A percentile compares a stretch with the other conserved stretches of the same genome.
Conservation (phyloP, 805 yeast genomes). For the Ogataea methanolica region DNA sequence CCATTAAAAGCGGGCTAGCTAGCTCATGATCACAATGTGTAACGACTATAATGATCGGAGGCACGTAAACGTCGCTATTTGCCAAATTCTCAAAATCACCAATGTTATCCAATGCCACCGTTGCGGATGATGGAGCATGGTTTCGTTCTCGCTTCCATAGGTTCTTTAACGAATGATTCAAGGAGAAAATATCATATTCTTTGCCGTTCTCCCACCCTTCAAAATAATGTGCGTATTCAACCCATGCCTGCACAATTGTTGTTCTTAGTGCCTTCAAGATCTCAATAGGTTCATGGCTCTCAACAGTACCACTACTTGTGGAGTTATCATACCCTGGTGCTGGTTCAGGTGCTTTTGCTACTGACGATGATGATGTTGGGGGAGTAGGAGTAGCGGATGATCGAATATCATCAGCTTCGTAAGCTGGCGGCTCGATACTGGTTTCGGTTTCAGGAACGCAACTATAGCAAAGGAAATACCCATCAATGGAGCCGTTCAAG, state of each 20-base stretch:
- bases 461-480: conserved; percentile 64
- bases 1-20: conserved; percentile 56
- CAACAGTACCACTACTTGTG: not conserved
- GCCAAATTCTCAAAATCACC: not conserved
- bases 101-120: too few species aligned
- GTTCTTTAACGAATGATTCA: conserved; percentile 52
- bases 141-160: conserved; percentile 41
- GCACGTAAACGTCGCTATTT: conserved; percentile 25
- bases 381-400: conserved; percentile 11
- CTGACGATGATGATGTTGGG: not conserved
- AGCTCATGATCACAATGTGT: conserved; percentile 56
- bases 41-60: conserved; percentile 65
- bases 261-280: conserved; percentile 44
- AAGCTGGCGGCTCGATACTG: conserved; percentile 49
- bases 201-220: conserved; percentile 56
- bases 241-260: conserved; percentile 71
- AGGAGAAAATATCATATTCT: conserved; percentile 62
- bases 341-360: not conserved
- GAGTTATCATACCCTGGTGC: not conserved
- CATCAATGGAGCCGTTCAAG: conserved; percentile 70
- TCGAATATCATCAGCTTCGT: conserved; percentile 29
- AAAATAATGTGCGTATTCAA: conserved; percentile 53
- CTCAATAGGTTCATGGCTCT: conserved; percentile 23
- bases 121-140: not conserved
- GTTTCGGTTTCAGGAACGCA: conserved; percentile 53